Base-by-base conservation (phyloP, 768 basidiomycete genomes). In the Glaciozyma martinii region DNA sequence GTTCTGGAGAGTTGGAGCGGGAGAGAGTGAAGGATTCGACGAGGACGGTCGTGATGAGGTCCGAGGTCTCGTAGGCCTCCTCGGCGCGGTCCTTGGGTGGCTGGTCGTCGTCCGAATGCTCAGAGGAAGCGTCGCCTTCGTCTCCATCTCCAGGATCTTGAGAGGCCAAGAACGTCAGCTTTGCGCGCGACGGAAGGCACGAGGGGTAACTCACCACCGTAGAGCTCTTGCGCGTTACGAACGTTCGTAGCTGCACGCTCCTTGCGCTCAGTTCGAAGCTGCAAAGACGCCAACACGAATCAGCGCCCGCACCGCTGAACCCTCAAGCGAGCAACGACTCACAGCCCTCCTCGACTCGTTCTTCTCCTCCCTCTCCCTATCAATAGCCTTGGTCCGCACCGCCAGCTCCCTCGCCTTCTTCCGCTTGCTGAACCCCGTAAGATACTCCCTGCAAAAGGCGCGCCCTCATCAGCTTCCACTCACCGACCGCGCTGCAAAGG, bases 401-500 rank as follows among this genome's bases (percentile, higher is more conserved):
- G 57, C 62, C 21, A 59, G 47, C 62, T 70, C 62, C 37, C 66
- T 60, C 13, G 65, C 65, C 64, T 70, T 66, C 37, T 70, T 70
- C 23, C 68, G 60, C 57, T 70, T 70, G 44, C 47, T 54, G 56
- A 70, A 70, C 1, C 68, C 68, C 1, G 68, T 70, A 40, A 70
- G 18, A 56, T 63, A 70, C 40, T 70, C 68, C 33, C 68, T 70
- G 62, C 25, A 13, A 4, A 12, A 8, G 21, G 19, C 9, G 18
- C 2, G 29, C 19, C 8, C 19, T 58, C 47, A 53, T 27, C 40
- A 8, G 13, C 40, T 8, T 21, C 57, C 23, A 53, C n/a, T n/a
- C n/a, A n/a, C n/a, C n/a, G n/a, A n/a, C 21, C 5, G 27, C n/a
- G 5, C 25, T 23, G 15, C 8, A n/a, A 46, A 56, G 37, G 7